These are phyloP conservation scores for Aspergillus homomorphus DNA, from an alignment of 495 filamentous ascomycete species.

Conservation along the genomic window DNA sequence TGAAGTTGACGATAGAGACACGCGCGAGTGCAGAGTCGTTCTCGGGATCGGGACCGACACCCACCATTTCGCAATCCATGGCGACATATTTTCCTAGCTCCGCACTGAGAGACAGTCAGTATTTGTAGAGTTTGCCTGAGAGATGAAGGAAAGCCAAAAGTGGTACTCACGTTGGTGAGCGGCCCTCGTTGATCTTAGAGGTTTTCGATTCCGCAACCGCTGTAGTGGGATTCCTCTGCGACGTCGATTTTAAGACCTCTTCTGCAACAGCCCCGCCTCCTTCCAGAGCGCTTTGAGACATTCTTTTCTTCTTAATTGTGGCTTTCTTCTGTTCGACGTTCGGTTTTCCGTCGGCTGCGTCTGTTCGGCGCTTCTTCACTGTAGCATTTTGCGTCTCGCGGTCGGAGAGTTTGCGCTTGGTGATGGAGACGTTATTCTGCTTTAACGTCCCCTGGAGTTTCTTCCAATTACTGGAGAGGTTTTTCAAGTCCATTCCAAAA, in stretches of 20 bases:
- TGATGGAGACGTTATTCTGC: slow-evolving; percentile 37
- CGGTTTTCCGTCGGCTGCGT: slow-evolving; percentile 26
- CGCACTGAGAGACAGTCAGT: slow-evolving; percentile 27
- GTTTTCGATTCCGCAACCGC: slow-evolving; percentile 12
- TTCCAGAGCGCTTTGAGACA: slow-evolving; percentile 23
- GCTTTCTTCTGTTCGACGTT: slow-evolving; percentile 12
- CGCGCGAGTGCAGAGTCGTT: slow-evolving; percentile 72
- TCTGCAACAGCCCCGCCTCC: slow-evolving; percentile 15
- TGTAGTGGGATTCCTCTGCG: slow-evolving; percentile 28
- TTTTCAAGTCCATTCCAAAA: slow-evolving; percentile 44
- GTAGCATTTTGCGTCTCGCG: slow-evolving; percentile 31
- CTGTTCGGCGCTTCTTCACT: slow-evolving; percentile 40
- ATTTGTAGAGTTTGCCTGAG: background rate
- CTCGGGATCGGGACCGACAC: slow-evolving; percentile 67
- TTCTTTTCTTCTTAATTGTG: slow-evolving; percentile 31
- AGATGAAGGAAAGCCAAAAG: background rate
- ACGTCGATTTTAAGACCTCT: slow-evolving; percentile 15
- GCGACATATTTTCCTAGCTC: slow-evolving; percentile 83
- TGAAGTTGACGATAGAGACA: slow-evolving; percentile 86
- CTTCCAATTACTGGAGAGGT: slow-evolving; percentile 66
- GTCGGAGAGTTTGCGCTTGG: slow-evolving; percentile 40
- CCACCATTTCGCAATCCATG: slow-evolving; percentile 98
- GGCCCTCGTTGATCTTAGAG: slow-evolving; percentile 50
- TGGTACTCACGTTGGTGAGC: slow-evolving; percentile 42
- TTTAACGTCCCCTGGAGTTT: slow-evolving; percentile 66